phyloP scores from a whole-genome alignment of 495 filamentous ascomycete species.

The Cetradonia linearis region DNA sequence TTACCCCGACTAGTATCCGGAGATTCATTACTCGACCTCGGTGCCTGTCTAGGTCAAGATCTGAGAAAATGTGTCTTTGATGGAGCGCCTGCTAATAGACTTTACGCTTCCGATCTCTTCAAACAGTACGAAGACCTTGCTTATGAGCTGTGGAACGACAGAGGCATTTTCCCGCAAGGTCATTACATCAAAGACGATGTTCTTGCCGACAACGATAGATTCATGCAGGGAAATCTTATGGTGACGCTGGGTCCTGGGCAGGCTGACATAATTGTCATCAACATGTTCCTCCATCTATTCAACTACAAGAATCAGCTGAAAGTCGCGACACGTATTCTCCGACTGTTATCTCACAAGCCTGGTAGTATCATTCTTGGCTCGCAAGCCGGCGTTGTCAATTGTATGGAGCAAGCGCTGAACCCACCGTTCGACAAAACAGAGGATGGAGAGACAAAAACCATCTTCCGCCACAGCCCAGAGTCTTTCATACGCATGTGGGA shows the following conservation, averaged over 20 bases:
- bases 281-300: conserved; percentile 27
- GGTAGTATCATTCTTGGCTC: conserved; percentile 24
- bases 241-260: conserved; percentile 20
- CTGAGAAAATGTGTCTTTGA: conserved; percentile 26
- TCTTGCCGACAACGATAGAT: conserved; percentile 21
- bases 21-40: conserved; percentile 24
- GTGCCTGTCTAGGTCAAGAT: conserved; percentile 26
- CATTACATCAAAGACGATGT: conserved; percentile 25
- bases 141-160: conserved; percentile 23
- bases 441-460: conserved; percentile 20
- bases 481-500: conserved; percentile 39
- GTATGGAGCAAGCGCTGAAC: conserved; percentile 22
- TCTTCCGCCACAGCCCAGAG: conserved; percentile 34
- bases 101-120: conserved; percentile 25
- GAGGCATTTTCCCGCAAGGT: conserved; percentile 11
- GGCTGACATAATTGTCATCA: conserved; percentile 24
- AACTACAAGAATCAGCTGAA: conserved; percentile 25
- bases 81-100: conserved; percentile 20
- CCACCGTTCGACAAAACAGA: conserved; percentile 22
- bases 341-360: conserved; percentile 23
- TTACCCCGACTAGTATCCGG: conserved; percentile 21
- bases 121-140: conserved; percentile 23
- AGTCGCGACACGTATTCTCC: conserved; percentile 23
- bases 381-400: conserved; percentile 20
- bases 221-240: conserved; percentile 22